A percentile compares a stretch with the other conserved stretches of the same genome.
These are phyloP conservation scores for Solanum chmielewskii DNA, from an alignment of 257 asterid species.

Conservation along the genomic window DNA sequence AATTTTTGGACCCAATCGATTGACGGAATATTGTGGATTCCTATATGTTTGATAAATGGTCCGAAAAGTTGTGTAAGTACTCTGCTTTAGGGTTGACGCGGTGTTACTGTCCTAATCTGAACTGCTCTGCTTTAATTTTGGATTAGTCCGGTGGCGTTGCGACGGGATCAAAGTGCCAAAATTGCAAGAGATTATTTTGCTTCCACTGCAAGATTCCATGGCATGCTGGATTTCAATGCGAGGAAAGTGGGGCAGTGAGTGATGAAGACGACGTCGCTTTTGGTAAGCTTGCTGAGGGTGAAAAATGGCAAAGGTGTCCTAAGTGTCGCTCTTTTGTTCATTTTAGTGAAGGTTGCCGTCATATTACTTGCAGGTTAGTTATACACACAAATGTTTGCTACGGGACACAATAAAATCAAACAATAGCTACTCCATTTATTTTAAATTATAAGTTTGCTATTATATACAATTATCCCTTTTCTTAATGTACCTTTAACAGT, in stretches of 20 bases:
- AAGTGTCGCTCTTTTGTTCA: slow-evolving; percentile 19
- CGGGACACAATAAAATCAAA: too few species aligned
- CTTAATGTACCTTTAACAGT: too few species aligned
- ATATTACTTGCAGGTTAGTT: not conserved
- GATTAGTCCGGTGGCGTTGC: slow-evolving; percentile 55
- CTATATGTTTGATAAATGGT: slow-evolving; percentile 46
- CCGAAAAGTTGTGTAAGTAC: slow-evolving; percentile 47
- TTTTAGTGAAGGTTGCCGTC: not conserved
- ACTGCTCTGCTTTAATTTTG: slow-evolving; percentile 43
- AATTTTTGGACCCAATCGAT: slow-evolving; percentile 38
- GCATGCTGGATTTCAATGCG: slow-evolving; percentile 49
- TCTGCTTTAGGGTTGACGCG: slow-evolving; percentile 15
- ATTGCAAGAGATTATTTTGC: slow-evolving; percentile 44
- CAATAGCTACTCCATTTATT: too few species aligned
- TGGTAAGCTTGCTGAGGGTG: not conserved
- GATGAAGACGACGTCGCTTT: slow-evolving; percentile 6
- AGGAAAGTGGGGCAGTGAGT: slow-evolving; percentile 30
- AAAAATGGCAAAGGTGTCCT: not conserved
- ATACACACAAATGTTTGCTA: too few species aligned
- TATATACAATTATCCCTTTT: too few species aligned
- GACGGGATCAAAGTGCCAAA: slow-evolving; percentile 39
- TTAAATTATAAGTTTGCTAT: too few species aligned
- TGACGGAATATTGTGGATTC: slow-evolving; percentile 28
- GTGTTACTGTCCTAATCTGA: slow-evolving; percentile 46
- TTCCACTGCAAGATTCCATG: slow-evolving; percentile 39